Percentiles rank a stretch among this genome's conserved stretches.
Conservation (phyloP, 345 rosid genomes). For the Lagerstroemia speciosa region DNA sequence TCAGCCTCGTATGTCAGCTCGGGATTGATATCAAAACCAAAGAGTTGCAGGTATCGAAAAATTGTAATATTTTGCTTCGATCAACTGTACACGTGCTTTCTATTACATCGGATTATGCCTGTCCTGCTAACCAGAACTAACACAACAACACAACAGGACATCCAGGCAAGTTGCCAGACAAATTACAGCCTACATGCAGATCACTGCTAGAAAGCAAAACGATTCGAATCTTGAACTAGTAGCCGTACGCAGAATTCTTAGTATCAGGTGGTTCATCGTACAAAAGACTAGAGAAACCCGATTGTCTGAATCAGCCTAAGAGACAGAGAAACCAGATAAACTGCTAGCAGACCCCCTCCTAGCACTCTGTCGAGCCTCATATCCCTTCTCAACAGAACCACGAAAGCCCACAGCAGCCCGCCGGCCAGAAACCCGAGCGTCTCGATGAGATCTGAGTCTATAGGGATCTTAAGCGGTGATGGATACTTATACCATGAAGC, state of each 20-base stretch:
- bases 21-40: neutral
- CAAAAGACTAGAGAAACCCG: slow-evolving; percentile 15
- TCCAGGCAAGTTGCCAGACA: neutral
- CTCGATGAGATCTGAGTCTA: slow-evolving; percentile 52
- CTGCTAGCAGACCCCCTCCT: slow-evolving; percentile 58
- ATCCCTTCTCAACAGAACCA: slow-evolving; percentile 52
- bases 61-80: neutral
- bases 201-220: neutral
- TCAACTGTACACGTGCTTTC: neutral
- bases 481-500: slow-evolving; percentile 55
- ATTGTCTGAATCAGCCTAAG: slow-evolving; percentile 41
- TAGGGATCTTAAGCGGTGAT: slow-evolving; percentile 31
- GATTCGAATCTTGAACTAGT: neutral
- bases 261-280: neutral
- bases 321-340: slow-evolving; percentile 51
- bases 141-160: neutral
- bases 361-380: slow-evolving; percentile 61
- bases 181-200: neutral
- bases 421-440: slow-evolving; percentile 56
- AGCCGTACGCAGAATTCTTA: neutral
- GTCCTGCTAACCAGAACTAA: neutral
- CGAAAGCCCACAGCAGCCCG: slow-evolving; percentile 73
- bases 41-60: neutral
- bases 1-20: neutral
- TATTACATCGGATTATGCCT: neutral